Evolutionary conservation across 352 stramenopile species (phyloP).

Genomic region (Phytopythium sindhum): DNA sequence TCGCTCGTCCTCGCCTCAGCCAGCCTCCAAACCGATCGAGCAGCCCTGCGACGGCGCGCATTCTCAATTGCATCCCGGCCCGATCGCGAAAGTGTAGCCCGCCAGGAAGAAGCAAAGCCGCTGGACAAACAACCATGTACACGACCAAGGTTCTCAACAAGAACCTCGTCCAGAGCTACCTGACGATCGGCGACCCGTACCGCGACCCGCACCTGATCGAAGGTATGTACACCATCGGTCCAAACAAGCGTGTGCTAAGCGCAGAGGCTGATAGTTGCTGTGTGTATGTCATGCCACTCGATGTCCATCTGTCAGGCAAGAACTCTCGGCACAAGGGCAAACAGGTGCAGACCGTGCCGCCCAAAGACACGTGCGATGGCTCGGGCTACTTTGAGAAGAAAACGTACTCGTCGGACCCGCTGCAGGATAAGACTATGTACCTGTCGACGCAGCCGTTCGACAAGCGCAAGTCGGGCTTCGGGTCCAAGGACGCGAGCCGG

Average conservation of each 20-base stretch:
- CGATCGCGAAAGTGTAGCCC: not conserved
- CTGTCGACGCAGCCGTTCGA: conserved; percentile 85
- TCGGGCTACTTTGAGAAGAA: conserved; percentile 85
- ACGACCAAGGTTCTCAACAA: conserved; percentile 81
- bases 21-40: not conserved
- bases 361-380: conserved; percentile 79
- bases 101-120: not conserved
- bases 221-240: no score
- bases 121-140: conserved; percentile 50
- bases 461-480: conserved; percentile 87
- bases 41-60: not conserved
- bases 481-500: conserved; percentile 87
- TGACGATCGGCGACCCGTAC: conserved; percentile 76
- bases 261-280: not conserved
- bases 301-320: conserved; percentile 32
- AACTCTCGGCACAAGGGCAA: conserved; percentile 72
- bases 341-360: conserved; percentile 62
- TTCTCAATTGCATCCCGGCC: conserved; percentile 5
- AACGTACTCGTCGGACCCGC: conserved; percentile 80
- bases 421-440: conserved; percentile 87
- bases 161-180: conserved; percentile 76
- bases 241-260: no score
- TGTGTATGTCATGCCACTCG: not conserved
- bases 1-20: conserved; percentile 1
- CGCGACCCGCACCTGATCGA: conserved; percentile 69